Percentiles rank a stretch among this genome's conserved stretches.
Conservation (phyloP, 352 stramenopile genomes). For the Globisporangium barbulae region DNA sequence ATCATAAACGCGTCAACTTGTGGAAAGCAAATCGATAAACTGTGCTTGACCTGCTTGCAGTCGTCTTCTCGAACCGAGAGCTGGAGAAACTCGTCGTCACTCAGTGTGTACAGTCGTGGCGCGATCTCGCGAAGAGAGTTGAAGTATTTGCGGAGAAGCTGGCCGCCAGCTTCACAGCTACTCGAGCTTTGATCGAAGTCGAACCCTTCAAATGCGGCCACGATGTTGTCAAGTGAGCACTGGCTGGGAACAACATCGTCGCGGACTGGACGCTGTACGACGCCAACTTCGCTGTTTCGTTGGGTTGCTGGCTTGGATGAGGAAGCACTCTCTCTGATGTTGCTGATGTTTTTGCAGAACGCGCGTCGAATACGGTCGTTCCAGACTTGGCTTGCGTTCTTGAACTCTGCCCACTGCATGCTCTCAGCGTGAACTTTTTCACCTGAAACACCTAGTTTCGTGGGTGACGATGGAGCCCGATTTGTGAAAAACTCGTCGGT, state of each 20-base stretch:
- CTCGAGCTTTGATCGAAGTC: constrained; percentile 41
- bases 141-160: constrained; percentile 43
- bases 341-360: constrained; percentile 8
- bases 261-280: background rate
- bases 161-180: constrained; percentile 34
- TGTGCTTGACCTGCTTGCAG: constrained; percentile 21
- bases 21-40: constrained; percentile 39
- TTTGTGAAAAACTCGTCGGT: constrained; percentile 59
- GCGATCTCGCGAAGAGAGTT: constrained; percentile 29
- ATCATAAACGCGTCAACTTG: constrained; percentile 31
- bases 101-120: constrained; percentile 39
- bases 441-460: constrained; percentile 15
- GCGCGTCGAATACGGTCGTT: constrained; percentile 11
- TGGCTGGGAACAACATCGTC: constrained; percentile 15
- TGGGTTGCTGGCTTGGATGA: background rate
- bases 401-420: constrained; percentile 15
- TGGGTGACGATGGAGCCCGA: background rate
- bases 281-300: background rate
- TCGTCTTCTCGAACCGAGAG: constrained; percentile 42
- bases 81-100: constrained; percentile 35
- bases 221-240: constrained; percentile 39
- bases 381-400: constrained; percentile 11
- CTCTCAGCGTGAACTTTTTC: constrained; percentile 17
- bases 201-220: constrained; percentile 49
- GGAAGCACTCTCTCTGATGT: background rate